A percentile compares a stretch with the other conserved stretches of the same genome.
These are phyloP conservation scores for Cladosporium oxysporum DNA, from an alignment of 2,329 filamentous ascomycete genomes.

Conservation along the genomic window DNA sequence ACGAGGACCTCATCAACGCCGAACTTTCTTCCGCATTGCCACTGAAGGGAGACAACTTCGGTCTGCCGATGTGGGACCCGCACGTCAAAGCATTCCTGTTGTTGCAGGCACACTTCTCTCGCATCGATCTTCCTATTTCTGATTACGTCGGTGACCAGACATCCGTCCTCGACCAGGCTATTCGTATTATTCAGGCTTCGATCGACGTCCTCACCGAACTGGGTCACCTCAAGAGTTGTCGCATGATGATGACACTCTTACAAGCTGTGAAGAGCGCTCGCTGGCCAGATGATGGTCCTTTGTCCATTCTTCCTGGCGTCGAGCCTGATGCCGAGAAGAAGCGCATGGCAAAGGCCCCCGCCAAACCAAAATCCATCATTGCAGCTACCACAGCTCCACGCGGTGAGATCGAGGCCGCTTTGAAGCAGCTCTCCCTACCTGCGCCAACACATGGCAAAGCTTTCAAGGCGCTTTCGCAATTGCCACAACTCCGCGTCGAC, in stretches of 20 bases:
- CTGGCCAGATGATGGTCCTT: slow-evolving; percentile 80
- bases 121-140: slow-evolving; percentile 87
- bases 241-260: slow-evolving; percentile 79
- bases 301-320: slow-evolving; percentile 78
- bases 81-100: slow-evolving; percentile 95
- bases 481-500: slow-evolving; percentile 70
- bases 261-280: slow-evolving; percentile 90
- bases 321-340: slow-evolving; percentile 47
- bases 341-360: slow-evolving; percentile 40
- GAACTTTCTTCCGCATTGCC: slow-evolving; percentile 83
- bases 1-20: slow-evolving; percentile 95
- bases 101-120: slow-evolving; percentile 91
- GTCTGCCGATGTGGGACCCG: slow-evolving; percentile 94
- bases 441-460: slow-evolving; percentile 50
- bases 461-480: slow-evolving; percentile 60
- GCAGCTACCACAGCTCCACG: slow-evolving; percentile 42
- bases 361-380: slow-evolving; percentile 40
- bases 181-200: slow-evolving; percentile 93
- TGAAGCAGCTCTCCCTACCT: slow-evolving; percentile 57
- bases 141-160: slow-evolving; percentile 96
- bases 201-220: slow-evolving; percentile 93
- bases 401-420: slow-evolving; percentile 34
- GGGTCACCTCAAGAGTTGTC: slow-evolving; percentile 74
- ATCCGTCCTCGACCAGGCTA: slow-evolving; percentile 87
- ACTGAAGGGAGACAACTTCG: slow-evolving; percentile 62